Percentiles rank a stretch among this genome's conserved stretches.
Evolutionary conservation across 2,329 filamentous ascomycete genomes (phyloP).

Genomic region (Fusarium anthophilum): DNA sequence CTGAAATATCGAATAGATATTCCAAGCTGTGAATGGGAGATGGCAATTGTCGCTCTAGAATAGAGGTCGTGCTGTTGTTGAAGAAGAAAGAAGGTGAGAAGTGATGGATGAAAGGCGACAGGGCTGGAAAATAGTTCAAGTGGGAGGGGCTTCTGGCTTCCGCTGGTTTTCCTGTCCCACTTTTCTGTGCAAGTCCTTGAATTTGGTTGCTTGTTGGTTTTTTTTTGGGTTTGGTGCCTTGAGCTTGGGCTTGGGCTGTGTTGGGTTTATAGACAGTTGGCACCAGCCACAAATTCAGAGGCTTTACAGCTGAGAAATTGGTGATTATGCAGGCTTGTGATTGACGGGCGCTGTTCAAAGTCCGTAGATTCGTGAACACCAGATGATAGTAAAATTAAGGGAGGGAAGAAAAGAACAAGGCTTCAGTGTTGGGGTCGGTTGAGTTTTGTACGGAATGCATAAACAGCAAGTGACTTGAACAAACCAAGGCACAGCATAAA

Average conservation of each 20-base stretch:
- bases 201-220: conserved; percentile 20
- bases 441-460: conserved; percentile 24
- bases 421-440: neutral
- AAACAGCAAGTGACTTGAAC: conserved; percentile 14
- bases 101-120: conserved; percentile 23
- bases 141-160: conserved; percentile 23
- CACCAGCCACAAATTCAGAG: conserved; percentile 1
- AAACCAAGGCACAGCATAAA: conserved; percentile 23
- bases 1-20: conserved; percentile 23
- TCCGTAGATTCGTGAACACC: neutral
- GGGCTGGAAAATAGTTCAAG: conserved; percentile 26
- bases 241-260: conserved; percentile 4
- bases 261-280: neutral
- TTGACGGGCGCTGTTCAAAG: neutral
- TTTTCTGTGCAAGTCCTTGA: conserved; percentile 16
- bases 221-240: neutral
- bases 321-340: neutral
- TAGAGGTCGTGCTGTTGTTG: conserved; percentile 16
- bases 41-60: conserved; percentile 14
- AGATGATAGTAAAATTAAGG: neutral
- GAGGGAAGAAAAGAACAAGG: conserved; percentile 2
- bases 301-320: neutral
- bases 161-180: conserved; percentile 21
- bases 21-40: conserved; percentile 8
- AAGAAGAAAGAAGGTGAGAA: conserved; percentile 7